Conservation (phyloP, 2,329 filamentous ascomycete species). For the Xylaria hypoxylon region DNA sequence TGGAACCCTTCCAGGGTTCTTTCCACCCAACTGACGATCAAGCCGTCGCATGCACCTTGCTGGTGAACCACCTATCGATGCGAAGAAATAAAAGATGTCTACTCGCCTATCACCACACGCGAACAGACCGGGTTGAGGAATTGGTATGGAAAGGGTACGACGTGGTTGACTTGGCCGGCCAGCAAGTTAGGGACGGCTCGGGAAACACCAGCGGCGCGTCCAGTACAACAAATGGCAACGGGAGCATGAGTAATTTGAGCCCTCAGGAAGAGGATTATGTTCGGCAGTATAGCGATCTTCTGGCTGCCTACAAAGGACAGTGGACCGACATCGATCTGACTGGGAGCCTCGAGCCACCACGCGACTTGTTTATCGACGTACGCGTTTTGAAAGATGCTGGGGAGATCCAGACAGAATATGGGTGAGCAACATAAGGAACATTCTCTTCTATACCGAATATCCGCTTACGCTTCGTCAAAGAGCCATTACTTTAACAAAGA, state of each 20-base stretch:
- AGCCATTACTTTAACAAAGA: slow-evolving; percentile 95
- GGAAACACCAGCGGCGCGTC: slow-evolving; percentile 50
- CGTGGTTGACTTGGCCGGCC: slow-evolving; percentile 75
- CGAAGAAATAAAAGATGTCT: slow-evolving; percentile 95
- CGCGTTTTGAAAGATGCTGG: slow-evolving; percentile 95
- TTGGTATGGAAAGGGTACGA: slow-evolving; percentile 93
- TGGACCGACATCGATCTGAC: slow-evolving; percentile 99
- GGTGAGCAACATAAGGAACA: slow-evolving; percentile 65
- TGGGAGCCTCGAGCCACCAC: slow-evolving; percentile 91
- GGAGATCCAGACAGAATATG: slow-evolving; percentile 99
- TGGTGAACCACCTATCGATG: slow-evolving; percentile 96
- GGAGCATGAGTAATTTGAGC: slow-evolving; percentile 80
- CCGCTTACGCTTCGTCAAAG: slow-evolving; percentile 59
- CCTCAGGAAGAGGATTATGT: slow-evolving; percentile 98
- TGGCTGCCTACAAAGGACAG: slow-evolving; percentile 97
- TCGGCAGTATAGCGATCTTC: slow-evolving; percentile 86
- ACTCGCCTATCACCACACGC: slow-evolving; percentile 90
- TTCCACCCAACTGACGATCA: slow-evolving; percentile 89
- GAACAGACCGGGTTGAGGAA: slow-evolving; percentile 91
- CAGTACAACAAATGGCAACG: slow-evolving; percentile 58
- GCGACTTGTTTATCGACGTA: slow-evolving; percentile 96
- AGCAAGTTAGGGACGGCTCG: slow-evolving; percentile 61
- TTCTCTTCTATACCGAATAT: slow-evolving; percentile 7
- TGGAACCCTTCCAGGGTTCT: slow-evolving; percentile 83
- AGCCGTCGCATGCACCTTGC: slow-evolving; percentile 84